Percentiles rank a stretch among this genome's conserved stretches.
phyloP scores from a whole-genome alignment of 495 filamentous ascomycete species.

The Penicillium macrosclerotiorum region DNA sequence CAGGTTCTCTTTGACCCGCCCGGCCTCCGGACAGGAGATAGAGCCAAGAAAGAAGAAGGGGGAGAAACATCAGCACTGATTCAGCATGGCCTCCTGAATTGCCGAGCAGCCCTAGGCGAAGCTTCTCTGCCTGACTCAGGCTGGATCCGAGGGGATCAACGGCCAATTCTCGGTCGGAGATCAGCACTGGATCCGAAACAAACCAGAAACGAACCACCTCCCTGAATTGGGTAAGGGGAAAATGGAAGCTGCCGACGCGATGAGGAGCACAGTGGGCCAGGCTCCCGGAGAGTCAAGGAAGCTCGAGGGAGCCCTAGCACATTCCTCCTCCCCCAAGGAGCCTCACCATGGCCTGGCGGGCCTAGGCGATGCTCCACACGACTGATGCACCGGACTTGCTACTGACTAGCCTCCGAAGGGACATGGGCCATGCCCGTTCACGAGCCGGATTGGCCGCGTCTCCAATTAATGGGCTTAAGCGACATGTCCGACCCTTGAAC shows the following conservation, averaged over 20 bases:
- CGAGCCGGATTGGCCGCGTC: constrained; percentile 12
- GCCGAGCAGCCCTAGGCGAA: neutral
- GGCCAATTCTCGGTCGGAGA: neutral
- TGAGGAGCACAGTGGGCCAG: too few species aligned
- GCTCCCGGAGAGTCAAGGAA: too few species aligned
- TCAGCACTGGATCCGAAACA: neutral
- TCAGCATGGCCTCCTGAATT: constrained; percentile 12
- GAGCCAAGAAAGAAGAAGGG: neutral
- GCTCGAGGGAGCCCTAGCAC: too few species aligned
- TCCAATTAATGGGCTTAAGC: constrained; percentile 18
- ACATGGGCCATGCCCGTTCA: constrained; percentile 4
- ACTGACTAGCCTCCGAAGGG: constrained; percentile 1
- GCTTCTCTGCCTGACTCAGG: neutral
- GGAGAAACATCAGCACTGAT: neutral
- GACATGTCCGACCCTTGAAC: constrained; percentile 24
- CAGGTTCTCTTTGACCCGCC: too few species aligned
- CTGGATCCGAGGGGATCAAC: neutral
- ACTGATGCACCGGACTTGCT: constrained; percentile 32
- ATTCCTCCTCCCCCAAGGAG: too few species aligned
- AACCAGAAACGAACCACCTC: neutral
- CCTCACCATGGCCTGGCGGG: constrained; percentile 17
- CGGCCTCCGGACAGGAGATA: too few species aligned
- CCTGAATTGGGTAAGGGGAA: neutral
- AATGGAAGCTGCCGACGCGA: too few species aligned
- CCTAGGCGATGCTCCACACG: constrained; percentile 19